A percentile compares a stretch with the other conserved stretches of the same genome.
Conservation (phyloP, 768 basidiomycete genomes). For the Pulveroboletus sp. region DNA sequence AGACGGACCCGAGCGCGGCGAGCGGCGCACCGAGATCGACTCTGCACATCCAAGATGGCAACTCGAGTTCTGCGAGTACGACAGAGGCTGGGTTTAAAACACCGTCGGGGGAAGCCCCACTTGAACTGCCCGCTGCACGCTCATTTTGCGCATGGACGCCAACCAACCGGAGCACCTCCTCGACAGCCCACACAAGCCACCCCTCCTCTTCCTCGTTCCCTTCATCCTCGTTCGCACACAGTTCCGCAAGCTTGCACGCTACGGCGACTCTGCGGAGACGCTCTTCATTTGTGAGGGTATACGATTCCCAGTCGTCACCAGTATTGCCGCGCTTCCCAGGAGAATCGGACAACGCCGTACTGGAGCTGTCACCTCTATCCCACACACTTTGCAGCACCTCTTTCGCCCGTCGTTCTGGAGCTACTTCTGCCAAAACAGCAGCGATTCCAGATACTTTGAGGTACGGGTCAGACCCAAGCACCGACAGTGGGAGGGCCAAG, state of each 20-base stretch:
- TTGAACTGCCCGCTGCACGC: neutral
- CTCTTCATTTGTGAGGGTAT: slow-evolving; percentile 34
- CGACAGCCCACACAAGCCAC: slow-evolving; percentile 43
- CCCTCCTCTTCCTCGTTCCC: slow-evolving; percentile 40
- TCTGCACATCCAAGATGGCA: slow-evolving; percentile 59
- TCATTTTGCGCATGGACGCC: slow-evolving; percentile 7
- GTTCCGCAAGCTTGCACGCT: slow-evolving; percentile 44
- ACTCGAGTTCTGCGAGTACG: slow-evolving; percentile 48
- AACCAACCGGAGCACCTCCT: slow-evolving; percentile 37
- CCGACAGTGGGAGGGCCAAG: slow-evolving; percentile 38
- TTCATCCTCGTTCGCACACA: slow-evolving; percentile 32
- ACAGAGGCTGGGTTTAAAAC: slow-evolving; percentile 9
- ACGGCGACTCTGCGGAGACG: slow-evolving; percentile 44
- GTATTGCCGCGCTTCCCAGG: neutral
- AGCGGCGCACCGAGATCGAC: slow-evolving; percentile 66
- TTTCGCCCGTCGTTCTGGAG: slow-evolving; percentile 28
- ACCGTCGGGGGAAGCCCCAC: neutral
- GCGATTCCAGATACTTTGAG: slow-evolving; percentile 70
- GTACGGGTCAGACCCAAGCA: slow-evolving; percentile 45
- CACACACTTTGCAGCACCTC: slow-evolving; percentile 22
- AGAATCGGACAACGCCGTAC: neutral
- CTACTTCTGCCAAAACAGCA: slow-evolving; percentile 54
- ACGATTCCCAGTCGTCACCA: slow-evolving; percentile 16
- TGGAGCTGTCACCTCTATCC: slow-evolving; percentile 13
- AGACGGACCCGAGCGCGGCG: slow-evolving; percentile 63